A percentile compares a stretch with the other conserved stretches of the same genome.
Conservation (phyloP, 1,284 basidiomycete species). For the Puccinia hordei region DNA sequence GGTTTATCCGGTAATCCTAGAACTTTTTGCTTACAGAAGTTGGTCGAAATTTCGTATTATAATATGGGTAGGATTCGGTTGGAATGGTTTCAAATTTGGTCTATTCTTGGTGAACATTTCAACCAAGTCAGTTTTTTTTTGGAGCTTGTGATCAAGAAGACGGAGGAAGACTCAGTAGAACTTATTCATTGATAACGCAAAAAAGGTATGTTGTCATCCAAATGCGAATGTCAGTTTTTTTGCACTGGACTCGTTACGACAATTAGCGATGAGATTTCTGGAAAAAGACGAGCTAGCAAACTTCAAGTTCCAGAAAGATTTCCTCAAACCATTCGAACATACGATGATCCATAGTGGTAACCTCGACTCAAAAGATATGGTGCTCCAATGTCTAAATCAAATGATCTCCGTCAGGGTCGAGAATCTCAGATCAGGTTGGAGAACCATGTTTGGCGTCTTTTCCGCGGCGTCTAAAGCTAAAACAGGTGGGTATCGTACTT, state of each 20-base stretch:
- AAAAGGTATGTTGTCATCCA: constrained; percentile 91
- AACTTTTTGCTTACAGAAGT: constrained; percentile 94
- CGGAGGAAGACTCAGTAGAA: not conserved
- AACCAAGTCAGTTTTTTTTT: constrained; percentile 72
- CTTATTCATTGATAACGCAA: not conserved
- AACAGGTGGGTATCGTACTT: constrained; percentile 67
- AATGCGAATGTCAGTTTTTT: constrained; percentile 97
- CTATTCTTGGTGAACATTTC: constrained; percentile 97
- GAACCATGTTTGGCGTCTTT: constrained; percentile 98
- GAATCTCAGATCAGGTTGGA: constrained; percentile 97
- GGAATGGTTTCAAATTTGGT: constrained; percentile 98
- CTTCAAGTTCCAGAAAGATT: constrained; percentile 99
- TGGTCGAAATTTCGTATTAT: constrained; percentile 99
- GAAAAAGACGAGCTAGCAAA: constrained; percentile 98
- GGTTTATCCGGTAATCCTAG: constrained; percentile 84
- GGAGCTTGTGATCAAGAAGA: not conserved
- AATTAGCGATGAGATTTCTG: constrained; percentile 96
- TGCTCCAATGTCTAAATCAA: constrained; percentile 95
- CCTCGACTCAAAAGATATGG: constrained; percentile 95
- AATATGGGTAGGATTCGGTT: constrained; percentile 98
- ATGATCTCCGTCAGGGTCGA: constrained; percentile 95
- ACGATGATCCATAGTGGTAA: constrained; percentile 96
- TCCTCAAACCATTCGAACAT: constrained; percentile 95
- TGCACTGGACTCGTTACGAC: constrained; percentile 93
- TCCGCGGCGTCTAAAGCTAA: constrained; percentile 92